Base-by-base conservation (phyloP, 129 eudicot species). In the Flaveria bidentis region DNA sequence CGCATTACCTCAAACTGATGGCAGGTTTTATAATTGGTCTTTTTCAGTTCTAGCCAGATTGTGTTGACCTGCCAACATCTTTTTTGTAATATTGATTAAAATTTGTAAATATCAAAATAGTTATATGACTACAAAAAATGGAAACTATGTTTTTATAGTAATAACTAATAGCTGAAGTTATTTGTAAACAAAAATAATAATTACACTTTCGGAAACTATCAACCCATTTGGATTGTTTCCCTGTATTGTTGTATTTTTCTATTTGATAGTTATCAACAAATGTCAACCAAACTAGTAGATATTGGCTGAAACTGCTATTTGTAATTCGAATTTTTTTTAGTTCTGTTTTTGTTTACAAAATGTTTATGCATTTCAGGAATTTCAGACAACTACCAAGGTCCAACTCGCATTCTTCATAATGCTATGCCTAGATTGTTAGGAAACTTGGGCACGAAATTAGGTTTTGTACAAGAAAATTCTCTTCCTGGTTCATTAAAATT, bases 401-500 rank as follows among this genome's bases (percentile, higher is more conserved):
- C 78, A 42, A 49, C 75, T 33, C 57, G 46, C 56, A 42, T 51
- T 23, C 66, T 41, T 20, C 61, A 53, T 53, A 76, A 39, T 80
- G 82, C 57, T 61, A 64, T 41, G 74, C 49, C 82, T 12, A 71
- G 77, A 46, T 33, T 73, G 33, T 41, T 74, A 23, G 82, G 64
- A 55, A 87, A 51, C 10, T 67, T 69, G 47, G 76, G 82, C 57
- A 17, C 26, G 49, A 83, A 71, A 30, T 36, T 78, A 53, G 71
- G 74, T 16, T 53, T 49, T 7, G 15, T 60, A 5, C 78, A 78
- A 57, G 71, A 64, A 65, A 49, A 74, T 4, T 50, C 76, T 16
- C 64, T 66, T 55, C 79, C 62, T 16, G 55, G 64, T 63, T 69
- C 76, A 9, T 14, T 78, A 74, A 70, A 62, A 33, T 81, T 85